Evolutionary conservation across 2,329 filamentous ascomycete species (phyloP).

Genomic region (Malbranchea zuffiana): DNA sequence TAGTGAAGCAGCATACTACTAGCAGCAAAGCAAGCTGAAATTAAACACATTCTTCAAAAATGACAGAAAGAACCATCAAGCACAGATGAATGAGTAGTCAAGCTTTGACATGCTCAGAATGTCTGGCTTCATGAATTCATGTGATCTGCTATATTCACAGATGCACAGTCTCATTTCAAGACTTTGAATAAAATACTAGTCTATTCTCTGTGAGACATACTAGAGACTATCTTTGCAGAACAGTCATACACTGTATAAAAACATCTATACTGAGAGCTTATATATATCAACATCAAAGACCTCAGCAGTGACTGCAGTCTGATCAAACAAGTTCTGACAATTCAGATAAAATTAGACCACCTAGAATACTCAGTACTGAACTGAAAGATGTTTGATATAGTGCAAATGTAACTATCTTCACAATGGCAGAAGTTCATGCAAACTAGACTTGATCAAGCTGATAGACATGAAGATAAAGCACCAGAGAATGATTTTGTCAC

Average conservation of each 20-base stretch:
- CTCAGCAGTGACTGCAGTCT: not conserved
- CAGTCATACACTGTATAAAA: not conserved
- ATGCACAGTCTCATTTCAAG: not conserved
- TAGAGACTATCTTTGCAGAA: not conserved
- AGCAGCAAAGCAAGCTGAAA: no score
- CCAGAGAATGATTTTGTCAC: slow-evolving; percentile 1
- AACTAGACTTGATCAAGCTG: not conserved
- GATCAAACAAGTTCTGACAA: not conserved
- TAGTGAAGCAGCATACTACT: no score
- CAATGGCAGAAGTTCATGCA: not conserved
- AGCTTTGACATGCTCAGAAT: not conserved
- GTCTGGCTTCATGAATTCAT: slow-evolving; percentile 1
- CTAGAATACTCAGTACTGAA: not conserved
- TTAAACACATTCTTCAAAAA: no score
- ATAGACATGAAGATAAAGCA: not conserved
- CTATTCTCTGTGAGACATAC: not conserved
- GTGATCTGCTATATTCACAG: not conserved
- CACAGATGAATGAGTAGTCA: no score
- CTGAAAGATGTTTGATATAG: not conserved
- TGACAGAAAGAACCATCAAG: no score
- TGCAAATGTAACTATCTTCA: not conserved
- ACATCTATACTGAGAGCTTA: not conserved
- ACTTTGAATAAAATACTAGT: not conserved
- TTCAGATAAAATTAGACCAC: not conserved
- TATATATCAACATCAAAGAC: not conserved